These are phyloP conservation scores for Casuarina equisetifolia DNA, from an alignment of 306 rosid genomes.

Conservation along the genomic window DNA sequence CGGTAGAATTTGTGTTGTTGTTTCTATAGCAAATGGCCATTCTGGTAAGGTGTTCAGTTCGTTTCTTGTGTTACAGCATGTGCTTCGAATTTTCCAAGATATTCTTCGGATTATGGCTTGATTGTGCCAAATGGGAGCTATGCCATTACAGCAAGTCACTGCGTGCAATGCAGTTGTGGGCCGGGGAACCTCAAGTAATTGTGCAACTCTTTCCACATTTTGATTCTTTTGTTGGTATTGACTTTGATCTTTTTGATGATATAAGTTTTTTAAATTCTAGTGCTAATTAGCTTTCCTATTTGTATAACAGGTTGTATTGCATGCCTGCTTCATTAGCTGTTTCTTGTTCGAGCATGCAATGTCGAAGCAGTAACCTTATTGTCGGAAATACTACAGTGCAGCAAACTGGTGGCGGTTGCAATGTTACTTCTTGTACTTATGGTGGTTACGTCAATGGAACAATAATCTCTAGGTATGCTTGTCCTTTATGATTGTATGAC, in stretches of 20 bases:
- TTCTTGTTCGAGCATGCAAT: slow-evolving; percentile 99
- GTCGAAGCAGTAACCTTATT: slow-evolving; percentile 81
- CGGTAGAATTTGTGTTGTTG: background rate
- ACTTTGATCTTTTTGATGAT: background rate
- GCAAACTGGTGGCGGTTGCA: slow-evolving; percentile 87
- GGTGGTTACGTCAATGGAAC: slow-evolving; percentile 81
- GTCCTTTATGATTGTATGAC: background rate
- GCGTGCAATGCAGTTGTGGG: slow-evolving; percentile 97
- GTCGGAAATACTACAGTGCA: slow-evolving; percentile 77
- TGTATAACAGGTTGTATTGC: slow-evolving; percentile 74
- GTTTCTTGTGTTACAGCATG: slow-evolving; percentile 60
- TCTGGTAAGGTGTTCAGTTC: slow-evolving; percentile 16
- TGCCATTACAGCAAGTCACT: slow-evolving; percentile 88
- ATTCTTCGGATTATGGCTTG: slow-evolving; percentile 70
- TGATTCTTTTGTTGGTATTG: slow-evolving; percentile 6
- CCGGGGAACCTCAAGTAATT: slow-evolving; percentile 76
- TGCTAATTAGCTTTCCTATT: slow-evolving; percentile 19
- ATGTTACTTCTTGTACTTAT: slow-evolving; percentile 79
- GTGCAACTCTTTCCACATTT: slow-evolving; percentile 17
- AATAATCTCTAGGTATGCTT: slow-evolving; percentile 67
- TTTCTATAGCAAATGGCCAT: background rate
- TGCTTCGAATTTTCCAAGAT: slow-evolving; percentile 72
- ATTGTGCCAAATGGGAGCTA: slow-evolving; percentile 97
- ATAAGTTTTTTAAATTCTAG: slow-evolving; percentile 7
- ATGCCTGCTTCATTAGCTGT: slow-evolving; percentile 94